These are phyloP conservation scores for Cucurbita argyrosperma DNA, from an alignment of 306 rosid species.

Conservation along the genomic window DNA sequence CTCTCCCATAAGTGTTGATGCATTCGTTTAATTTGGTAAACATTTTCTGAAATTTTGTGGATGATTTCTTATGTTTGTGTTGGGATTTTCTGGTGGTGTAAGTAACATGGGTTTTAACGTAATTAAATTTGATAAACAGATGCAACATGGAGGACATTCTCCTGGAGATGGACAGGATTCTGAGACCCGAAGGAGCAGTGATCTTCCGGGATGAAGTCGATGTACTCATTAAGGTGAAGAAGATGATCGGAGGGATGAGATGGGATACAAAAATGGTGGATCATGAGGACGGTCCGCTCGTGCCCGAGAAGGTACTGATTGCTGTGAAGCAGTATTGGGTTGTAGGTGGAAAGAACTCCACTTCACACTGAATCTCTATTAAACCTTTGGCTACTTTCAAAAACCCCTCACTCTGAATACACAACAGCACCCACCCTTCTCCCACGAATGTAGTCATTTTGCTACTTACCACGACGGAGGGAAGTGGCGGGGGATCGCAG, in stretches of 20 bases:
- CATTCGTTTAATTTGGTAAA: too few relatives aligned
- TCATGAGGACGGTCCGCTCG: conserved; percentile 93
- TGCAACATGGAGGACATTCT: conserved; percentile 80
- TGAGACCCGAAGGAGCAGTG: conserved; percentile 90
- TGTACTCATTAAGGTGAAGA: conserved; percentile 52
- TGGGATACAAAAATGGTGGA: conserved; percentile 90
- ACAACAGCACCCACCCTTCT: neutral
- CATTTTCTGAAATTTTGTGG: neutral
- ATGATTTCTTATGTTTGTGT: neutral
- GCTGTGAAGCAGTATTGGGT: conserved; percentile 97
- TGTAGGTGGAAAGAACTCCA: conserved; percentile 52
- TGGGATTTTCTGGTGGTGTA: neutral
- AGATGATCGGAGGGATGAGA: conserved; percentile 70
- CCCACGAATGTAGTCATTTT: neutral
- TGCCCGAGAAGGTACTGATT: conserved; percentile 73
- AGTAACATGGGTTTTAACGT: too few relatives aligned
- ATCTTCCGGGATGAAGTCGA: conserved; percentile 84
- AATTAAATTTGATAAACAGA: conserved; percentile 23
- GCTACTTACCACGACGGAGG: neutral
- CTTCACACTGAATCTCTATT: conserved; percentile 20
- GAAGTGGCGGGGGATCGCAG: neutral
- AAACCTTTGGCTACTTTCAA: neutral
- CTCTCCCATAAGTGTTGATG: neutral
- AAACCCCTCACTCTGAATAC: too few relatives aligned
- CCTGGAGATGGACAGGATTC: conserved; percentile 83